Percentiles rank a stretch among this genome's conserved stretches.
Evolutionary conservation across 768 basidiomycete genomes (phyloP).

Genomic region (Scleroderma citrinum): DNA sequence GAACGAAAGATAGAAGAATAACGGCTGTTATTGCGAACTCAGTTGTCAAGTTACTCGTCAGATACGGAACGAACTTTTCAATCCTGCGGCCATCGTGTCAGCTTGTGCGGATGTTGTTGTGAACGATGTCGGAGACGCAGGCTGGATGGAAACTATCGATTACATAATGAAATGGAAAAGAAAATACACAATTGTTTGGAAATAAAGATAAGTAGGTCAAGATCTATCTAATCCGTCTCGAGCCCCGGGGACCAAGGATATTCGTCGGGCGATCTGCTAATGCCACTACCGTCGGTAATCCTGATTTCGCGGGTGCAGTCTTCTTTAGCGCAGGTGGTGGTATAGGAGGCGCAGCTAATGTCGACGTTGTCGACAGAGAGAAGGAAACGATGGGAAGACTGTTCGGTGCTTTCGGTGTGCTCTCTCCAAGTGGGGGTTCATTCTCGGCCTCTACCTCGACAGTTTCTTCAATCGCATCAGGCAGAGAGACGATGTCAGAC

Average conservation of each 20-base stretch:
- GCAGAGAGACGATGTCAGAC: constrained; percentile 32
- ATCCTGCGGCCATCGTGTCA: constrained; percentile 54
- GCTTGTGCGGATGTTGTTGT: neutral
- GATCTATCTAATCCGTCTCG: constrained; percentile 23
- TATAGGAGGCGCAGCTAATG: constrained; percentile 13
- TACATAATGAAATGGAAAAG: neutral
- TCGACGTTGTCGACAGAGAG: constrained; percentile 36
- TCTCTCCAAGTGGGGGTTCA: constrained; percentile 10
- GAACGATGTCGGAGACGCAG: neutral
- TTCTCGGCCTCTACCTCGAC: constrained; percentile 15
- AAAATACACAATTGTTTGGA: neutral
- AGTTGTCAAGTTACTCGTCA: constrained; percentile 1
- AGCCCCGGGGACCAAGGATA: constrained; percentile 28
- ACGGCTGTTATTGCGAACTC: constrained; percentile 53
- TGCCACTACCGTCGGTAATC: constrained; percentile 19
- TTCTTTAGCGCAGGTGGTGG: constrained; percentile 19
- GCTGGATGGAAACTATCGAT: neutral
- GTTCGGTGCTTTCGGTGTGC: constrained; percentile 10
- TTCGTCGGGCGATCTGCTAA: constrained; percentile 30
- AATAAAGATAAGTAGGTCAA: constrained; percentile 8
- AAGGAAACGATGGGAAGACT: constrained; percentile 27
- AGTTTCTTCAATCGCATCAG: constrained; percentile 21
- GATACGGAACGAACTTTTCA: constrained; percentile 50
- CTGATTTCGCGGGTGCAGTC: constrained; percentile 13
- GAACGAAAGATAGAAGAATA: constrained; percentile 93